Percentiles rank a stretch among this genome's conserved stretches.
Conservation (phyloP, 768 basidiomycete species). For the Hirschioporus abietinus region DNA sequence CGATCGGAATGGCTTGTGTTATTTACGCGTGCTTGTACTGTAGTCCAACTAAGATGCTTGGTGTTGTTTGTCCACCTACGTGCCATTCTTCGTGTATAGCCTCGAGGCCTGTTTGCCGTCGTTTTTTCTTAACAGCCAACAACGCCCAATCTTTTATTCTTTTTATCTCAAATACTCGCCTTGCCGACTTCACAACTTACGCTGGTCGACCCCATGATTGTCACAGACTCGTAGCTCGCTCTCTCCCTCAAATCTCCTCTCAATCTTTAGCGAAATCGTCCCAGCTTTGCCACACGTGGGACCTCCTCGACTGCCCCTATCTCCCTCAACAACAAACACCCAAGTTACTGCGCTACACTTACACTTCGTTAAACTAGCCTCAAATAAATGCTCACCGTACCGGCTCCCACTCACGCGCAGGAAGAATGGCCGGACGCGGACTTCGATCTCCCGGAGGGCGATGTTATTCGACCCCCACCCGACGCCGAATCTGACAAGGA, state of each 20-base stretch:
- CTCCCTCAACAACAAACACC: conserved; percentile 1
- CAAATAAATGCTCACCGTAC: conserved; percentile 48
- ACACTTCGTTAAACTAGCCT: background rate
- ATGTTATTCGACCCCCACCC: conserved; percentile 25
- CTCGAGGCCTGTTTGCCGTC: conserved; percentile 1
- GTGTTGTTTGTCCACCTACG: conserved; percentile 2
- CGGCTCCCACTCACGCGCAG: conserved; percentile 50
- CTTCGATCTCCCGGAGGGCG: conserved; percentile 78
- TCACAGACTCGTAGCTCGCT: conserved; percentile 2
- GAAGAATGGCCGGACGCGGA: conserved; percentile 89
- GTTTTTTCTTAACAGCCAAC: conserved; percentile 5
- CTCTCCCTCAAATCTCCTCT: conserved; percentile 12
- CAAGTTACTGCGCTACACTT: conserved; percentile 3
- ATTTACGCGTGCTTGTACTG: background rate
- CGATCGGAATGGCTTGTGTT: conserved; percentile 19
- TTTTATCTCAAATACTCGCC: background rate
- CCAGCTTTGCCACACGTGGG: conserved; percentile 14
- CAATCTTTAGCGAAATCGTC: conserved; percentile 17
- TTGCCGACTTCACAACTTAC: conserved; percentile 2
- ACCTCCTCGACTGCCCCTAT: conserved; percentile 10
- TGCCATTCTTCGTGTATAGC: conserved; percentile 3
- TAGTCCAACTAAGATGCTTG: conserved; percentile 3
- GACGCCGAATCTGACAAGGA: conserved; percentile 58
- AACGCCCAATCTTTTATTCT: conserved; percentile 9
- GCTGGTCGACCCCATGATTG: background rate